Base-by-base conservation (phyloP, 345 rosid genomes). In the Sonneratia alba region DNA sequence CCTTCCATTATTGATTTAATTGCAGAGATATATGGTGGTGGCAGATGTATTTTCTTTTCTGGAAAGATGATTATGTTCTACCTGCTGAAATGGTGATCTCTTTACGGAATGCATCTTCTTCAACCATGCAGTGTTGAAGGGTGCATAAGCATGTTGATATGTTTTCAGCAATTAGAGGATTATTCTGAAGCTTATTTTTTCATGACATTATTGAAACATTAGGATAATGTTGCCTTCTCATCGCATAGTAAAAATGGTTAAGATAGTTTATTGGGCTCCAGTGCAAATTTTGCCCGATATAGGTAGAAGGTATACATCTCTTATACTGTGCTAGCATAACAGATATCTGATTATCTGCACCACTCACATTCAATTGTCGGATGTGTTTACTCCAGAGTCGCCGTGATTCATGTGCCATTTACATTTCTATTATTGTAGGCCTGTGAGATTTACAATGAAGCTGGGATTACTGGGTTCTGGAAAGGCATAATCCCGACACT, bases 401-500 rank as follows among this genome's bases (percentile, higher is more conserved):
- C 42, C 3, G 36, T 57, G 63, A 6, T 70, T 18, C 51, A 48
- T 32, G 24, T 53, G 18, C 22, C 36, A 16, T 45, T 12, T 36
- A 53, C 36, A 19, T 19, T 21, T 48, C 5, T 72, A 47, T 27
- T 68, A 12, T 49, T 43, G n/a, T 72, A 87, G 92, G 93, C 83
- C 49, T 62, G 65, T 27, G 89, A 88, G 75, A 82, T 88, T 67
- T 85, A 82, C 71, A 78, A 55, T 59, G 93, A 88, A 81, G 84
- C 90, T 61, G 93, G 93, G 75, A 67, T 86, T 56, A 16, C 75
- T 63, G 89, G 93, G 78, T 86, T 85, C 79, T 88, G 93, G 93
- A 88, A 88, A 80, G 93, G 93, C 72, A 81, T 88, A 75, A 69
- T 88, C 70, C 93, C 93, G 24, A 85, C 93, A 34, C 87, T 88